These are phyloP conservation scores for Mrakia hoshinonis DNA, from an alignment of 768 basidiomycete genomes.

Conservation along the genomic window DNA sequence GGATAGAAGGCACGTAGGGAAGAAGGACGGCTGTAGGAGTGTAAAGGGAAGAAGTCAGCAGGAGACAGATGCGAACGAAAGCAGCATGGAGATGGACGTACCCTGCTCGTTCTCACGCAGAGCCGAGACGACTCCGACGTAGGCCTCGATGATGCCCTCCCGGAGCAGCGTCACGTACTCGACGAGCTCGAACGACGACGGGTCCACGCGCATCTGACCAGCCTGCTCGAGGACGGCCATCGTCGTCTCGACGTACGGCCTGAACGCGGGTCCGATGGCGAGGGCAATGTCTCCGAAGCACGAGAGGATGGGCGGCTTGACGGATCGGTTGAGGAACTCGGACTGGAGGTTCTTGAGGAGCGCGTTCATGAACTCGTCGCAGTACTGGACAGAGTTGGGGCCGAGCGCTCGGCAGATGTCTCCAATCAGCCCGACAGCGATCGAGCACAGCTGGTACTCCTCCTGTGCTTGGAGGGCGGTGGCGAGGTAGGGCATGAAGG, in stretches of 20 bases:
- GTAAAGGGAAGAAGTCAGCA: neutral
- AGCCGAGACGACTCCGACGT: constrained; percentile 86
- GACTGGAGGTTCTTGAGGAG: constrained; percentile 84
- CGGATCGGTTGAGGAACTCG: constrained; percentile 78
- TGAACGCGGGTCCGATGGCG: constrained; percentile 75
- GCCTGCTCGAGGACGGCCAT: constrained; percentile 89
- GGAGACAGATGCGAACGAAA: neutral
- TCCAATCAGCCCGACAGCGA: constrained; percentile 89
- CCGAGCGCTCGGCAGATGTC: constrained; percentile 93
- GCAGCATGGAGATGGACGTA: constrained; percentile 39
- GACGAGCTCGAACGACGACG: constrained; percentile 52
- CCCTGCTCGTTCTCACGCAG: constrained; percentile 76
- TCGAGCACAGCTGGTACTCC: constrained; percentile 89
- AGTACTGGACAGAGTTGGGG: constrained; percentile 71
- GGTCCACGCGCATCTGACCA: constrained; percentile 74
- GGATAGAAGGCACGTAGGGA: constrained; percentile 60
- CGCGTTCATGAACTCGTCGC: constrained; percentile 81
- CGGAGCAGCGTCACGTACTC: constrained; percentile 85
- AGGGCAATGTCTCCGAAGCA: constrained; percentile 96
- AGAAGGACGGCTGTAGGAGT: constrained; percentile 51
- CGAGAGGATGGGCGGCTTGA: constrained; percentile 91
- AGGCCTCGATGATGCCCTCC: constrained; percentile 93
- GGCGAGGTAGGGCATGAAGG: constrained; percentile 77
- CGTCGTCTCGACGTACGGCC: constrained; percentile 79
- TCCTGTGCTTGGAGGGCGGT: constrained; percentile 85